Base-by-base conservation (phyloP, 106 monocot genomes). In the Chionographis japonica region DNA sequence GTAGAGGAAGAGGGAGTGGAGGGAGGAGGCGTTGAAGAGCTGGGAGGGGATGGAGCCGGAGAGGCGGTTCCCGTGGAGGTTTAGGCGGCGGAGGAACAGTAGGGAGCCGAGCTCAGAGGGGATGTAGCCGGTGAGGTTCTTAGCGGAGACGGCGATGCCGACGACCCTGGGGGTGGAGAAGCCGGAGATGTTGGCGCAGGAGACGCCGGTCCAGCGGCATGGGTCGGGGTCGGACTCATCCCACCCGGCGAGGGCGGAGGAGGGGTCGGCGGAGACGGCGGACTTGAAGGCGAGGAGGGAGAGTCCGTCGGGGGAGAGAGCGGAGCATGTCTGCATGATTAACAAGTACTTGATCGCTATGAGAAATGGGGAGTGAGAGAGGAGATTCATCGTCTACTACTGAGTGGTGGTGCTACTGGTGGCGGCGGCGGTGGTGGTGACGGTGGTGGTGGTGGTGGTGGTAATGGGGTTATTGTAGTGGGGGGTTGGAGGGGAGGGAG, bases 71-170 rank as follows among this genome's bases (percentile, higher is more conserved):
- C 81, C 79, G 42, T 90, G 88, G 52, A 94, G 85, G 65, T 91
- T 88, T 12, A 94, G 85, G 40, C 94, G 80, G 40, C 90, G 90
- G 65, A 94, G 90, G 75, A 69, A 94, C 37, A 79, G 7, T 14
- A 91, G 83, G 7, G 81, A 61, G 46, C 90, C 94, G 43, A 94
- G 72, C 72, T 88, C 94, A 12, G 94, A 94, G 13, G 94, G 94
- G 63, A 94, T 78, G 83, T 94, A 88, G 60, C 94, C 94, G 71
- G 94, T 73, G 66, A 94, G 74, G 50, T 90, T 94, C 75, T 81
- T 90, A 52, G 66, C 76, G 4, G 90, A 70, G 56, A 91, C 69
- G 50, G 94, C 75, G 52, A 94, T 41, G n/a, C 80, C 85, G 37
- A 94, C 83, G 57, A 90, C 90, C 7, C 90, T 88, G 35, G 77